phyloP scores from a whole-genome alignment of 208 protist genomes.

The Naegleria gruberi region DNA sequence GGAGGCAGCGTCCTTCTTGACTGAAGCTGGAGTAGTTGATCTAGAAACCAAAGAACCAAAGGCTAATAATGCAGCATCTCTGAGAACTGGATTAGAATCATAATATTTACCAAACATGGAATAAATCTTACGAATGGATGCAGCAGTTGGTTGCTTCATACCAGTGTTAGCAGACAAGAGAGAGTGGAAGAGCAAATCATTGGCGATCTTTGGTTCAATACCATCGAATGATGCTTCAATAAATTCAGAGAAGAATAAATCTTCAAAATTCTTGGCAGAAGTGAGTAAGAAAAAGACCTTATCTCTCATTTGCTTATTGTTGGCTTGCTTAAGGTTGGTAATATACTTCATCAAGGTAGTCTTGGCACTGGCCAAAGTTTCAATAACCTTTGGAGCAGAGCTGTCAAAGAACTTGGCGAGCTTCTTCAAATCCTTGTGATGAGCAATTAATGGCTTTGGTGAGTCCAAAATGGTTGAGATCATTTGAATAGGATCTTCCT shows the following conservation, averaged over 20 bases:
- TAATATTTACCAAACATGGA: background rate
- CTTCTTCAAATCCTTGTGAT: background rate
- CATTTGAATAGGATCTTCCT: background rate
- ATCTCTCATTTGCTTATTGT: background rate
- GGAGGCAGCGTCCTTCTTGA: background rate
- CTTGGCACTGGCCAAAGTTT: background rate
- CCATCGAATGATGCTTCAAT: background rate
- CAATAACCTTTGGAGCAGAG: background rate
- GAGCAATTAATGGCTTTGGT: background rate
- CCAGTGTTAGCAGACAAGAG: background rate
- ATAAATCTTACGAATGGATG: background rate
- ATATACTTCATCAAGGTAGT: background rate
- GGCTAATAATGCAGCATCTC: background rate
- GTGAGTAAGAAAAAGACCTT: background rate
- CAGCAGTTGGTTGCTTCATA: background rate
- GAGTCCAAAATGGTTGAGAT: background rate
- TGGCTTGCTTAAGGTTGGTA: background rate
- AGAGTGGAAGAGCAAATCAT: background rate
- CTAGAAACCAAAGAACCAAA: background rate
- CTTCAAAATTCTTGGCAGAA: background rate
- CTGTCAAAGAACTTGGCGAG: background rate
- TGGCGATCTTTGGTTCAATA: background rate
- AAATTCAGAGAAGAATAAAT: background rate
- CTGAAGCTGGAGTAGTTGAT: no score
- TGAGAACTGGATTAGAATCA: background rate